phyloP scores from a whole-genome alignment of 768 basidiomycete genomes.

The Mrakia frigida region DNA sequence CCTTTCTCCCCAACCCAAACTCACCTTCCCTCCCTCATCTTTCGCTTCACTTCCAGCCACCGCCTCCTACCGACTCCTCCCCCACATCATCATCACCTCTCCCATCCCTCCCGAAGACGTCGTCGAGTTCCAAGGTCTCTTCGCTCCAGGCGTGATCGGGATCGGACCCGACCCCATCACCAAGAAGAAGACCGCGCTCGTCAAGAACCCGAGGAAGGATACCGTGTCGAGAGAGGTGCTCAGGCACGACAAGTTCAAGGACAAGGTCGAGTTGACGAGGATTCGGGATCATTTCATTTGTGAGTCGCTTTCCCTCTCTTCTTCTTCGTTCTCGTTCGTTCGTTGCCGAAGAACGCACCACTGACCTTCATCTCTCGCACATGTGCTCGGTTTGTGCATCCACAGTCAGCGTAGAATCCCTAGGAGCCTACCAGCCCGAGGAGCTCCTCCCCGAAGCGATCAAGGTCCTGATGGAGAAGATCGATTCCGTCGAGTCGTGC shows the following conservation, averaged over 20 bases:
- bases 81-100: slow-evolving; percentile 65
- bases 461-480: slow-evolving; percentile 74
- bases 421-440: slow-evolving; percentile 80
- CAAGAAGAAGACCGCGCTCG: slow-evolving; percentile 49
- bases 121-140: slow-evolving; percentile 79
- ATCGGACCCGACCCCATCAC: slow-evolving; percentile 46
- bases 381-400: background rate
- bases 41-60: slow-evolving; percentile 57
- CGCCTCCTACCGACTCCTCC: slow-evolving; percentile 88
- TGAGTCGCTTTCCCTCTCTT: slow-evolving; percentile 47
- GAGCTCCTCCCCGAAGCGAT: slow-evolving; percentile 74
- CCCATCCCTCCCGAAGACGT: slow-evolving; percentile 72
- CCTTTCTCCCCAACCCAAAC: background rate
- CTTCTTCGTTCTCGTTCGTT: background rate
- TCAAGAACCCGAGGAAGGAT: slow-evolving; percentile 63
- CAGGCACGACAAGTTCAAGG: slow-evolving; percentile 83
- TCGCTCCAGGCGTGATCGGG: slow-evolving; percentile 57
- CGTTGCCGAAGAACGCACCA: no score
- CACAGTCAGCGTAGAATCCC: slow-evolving; percentile 81
- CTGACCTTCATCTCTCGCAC: no score
- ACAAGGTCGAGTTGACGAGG: slow-evolving; percentile 71
- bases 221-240: slow-evolving; percentile 87
- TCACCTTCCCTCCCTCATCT: background rate
- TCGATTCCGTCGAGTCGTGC: slow-evolving; percentile 42
- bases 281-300: slow-evolving; percentile 91